Evolutionary conservation across 345 rosid species (phyloP).

Genomic region (Hibiscus tridactylites): DNA sequence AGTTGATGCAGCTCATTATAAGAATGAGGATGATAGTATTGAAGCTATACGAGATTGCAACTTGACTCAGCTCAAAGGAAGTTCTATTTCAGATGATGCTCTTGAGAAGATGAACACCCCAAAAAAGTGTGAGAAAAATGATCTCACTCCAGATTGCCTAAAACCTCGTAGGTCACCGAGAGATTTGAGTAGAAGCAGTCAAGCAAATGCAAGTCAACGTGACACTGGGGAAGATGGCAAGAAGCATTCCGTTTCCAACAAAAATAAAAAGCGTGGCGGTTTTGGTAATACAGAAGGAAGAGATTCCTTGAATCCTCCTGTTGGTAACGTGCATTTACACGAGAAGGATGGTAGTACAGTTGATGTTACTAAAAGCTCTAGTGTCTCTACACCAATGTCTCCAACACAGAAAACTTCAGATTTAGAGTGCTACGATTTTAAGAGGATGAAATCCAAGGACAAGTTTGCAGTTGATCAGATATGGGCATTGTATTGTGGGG

Average conservation of each 20-base stretch:
- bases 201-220: constrained; percentile 9
- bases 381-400: background rate
- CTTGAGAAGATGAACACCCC: constrained; percentile 14
- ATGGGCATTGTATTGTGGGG: background rate
- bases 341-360: background rate
- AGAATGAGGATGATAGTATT: constrained; percentile 5
- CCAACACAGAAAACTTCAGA: background rate
- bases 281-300: constrained; percentile 16
- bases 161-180: constrained; percentile 34
- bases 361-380: constrained; percentile 5
- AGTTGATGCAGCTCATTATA: constrained; percentile 11
- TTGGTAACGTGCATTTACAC: constrained; percentile 7
- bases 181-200: constrained; percentile 21
- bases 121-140: constrained; percentile 13
- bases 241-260: constrained; percentile 16
- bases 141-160: constrained; percentile 15
- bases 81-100: constrained; percentile 16
- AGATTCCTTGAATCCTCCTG: constrained; percentile 10
- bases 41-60: background rate
- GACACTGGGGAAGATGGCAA: constrained; percentile 1
- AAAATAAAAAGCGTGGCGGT: constrained; percentile 19
- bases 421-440: constrained; percentile 20
- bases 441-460: constrained; percentile 30
- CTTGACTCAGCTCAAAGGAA: constrained; percentile 7
- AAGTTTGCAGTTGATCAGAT: constrained; percentile 31